Base-by-base conservation (phyloP, 2,329 filamentous ascomycete genomes). In the Colletotrichum sidae region DNA sequence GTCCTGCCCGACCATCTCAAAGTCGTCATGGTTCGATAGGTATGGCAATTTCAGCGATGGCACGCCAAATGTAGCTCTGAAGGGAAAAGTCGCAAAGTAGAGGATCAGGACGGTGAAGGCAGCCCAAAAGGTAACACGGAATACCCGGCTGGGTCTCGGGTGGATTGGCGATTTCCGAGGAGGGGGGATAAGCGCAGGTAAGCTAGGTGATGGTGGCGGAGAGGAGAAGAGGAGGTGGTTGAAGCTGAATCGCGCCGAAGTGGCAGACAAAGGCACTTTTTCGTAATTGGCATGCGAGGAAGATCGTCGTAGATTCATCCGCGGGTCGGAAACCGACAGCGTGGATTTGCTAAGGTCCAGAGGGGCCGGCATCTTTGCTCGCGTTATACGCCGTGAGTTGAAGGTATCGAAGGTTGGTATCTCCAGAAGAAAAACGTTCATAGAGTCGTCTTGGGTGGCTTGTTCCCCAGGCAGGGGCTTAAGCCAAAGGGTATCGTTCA, bases 181-280 rank as follows among this genome's bases (percentile, higher is more conserved):
- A 67, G 89, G 84, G 12, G 88, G 88, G 41, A 91, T 81, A 57
- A 92, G 83, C 12, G 87, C 88, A 11, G 90, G 92, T 54, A 94
- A 84, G 68, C 87, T 87, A 2, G 90, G 91, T 2, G 90, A 95
- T 39, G 86, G 86, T 4, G 90, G 90, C 34, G 90, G 92, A 1
- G 84, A 84, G 34, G 87, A 89, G 75, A 88, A 89, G 70, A 90
- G 80, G 44, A 92, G 83, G 68, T 92, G 87, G 71, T 89, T 89
- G 77, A 91, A 89, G 75, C 80, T 87, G 76, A 90, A 90, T 51
- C 86, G 81, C 15, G 88, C 88, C 39, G 84, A 90, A 34, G 83
- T 90, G 54, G 86, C 86, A 33, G 86, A 90, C 9, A 86, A 72
- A 7, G 86, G 84, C 1, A 76, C 80, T 72, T 76, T 84, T 69